A percentile compares a stretch with the other conserved stretches of the same genome.
phyloP scores from a whole-genome alignment of 2,329 filamentous ascomycete genomes.

The Stagonosporopsis chrysanthemi region DNA sequence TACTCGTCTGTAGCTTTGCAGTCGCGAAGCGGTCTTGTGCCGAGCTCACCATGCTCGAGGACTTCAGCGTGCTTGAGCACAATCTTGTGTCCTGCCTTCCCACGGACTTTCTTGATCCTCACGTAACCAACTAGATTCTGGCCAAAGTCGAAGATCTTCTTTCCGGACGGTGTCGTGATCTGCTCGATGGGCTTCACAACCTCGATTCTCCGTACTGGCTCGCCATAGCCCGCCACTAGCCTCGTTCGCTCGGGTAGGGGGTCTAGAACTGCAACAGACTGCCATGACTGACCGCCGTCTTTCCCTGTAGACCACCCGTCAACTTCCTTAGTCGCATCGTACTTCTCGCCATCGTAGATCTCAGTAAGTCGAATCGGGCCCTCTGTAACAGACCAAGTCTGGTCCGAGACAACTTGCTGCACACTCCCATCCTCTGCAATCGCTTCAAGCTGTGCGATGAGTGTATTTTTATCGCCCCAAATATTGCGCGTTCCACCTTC shows the following conservation, averaged over 20 bases:
- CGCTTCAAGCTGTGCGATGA: slow-evolving; percentile 1
- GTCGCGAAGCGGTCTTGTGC: background rate
- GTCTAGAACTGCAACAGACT: background rate
- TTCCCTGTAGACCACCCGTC: slow-evolving; percentile 19
- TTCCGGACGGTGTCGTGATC: background rate
- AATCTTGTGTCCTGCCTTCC: background rate
- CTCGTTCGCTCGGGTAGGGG: background rate
- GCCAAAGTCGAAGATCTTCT: slow-evolving; percentile 5
- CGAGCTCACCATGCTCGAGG: slow-evolving; percentile 3
- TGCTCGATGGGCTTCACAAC: background rate
- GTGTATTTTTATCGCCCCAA: background rate
- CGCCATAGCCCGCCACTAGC: background rate
- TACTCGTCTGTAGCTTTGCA: slow-evolving; percentile 9
- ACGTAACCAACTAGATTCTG: slow-evolving; percentile 9
- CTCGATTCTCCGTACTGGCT: background rate
- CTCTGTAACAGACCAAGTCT: background rate
- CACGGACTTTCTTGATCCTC: background rate
- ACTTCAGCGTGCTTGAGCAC: slow-evolving; percentile 3
- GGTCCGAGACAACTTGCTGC: background rate
- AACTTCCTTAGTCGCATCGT: slow-evolving; percentile 52
- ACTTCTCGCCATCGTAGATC: slow-evolving; percentile 63
- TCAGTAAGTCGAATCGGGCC: slow-evolving; percentile 38
- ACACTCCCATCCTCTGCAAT: background rate
- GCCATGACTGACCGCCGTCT: background rate
- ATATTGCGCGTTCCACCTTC: slow-evolving; percentile 6